A percentile compares a stretch with the other conserved stretches of the same genome.
Evolutionary conservation across 2,329 filamentous ascomycete species (phyloP).

Genomic region (Talaromyces sp.): DNA sequence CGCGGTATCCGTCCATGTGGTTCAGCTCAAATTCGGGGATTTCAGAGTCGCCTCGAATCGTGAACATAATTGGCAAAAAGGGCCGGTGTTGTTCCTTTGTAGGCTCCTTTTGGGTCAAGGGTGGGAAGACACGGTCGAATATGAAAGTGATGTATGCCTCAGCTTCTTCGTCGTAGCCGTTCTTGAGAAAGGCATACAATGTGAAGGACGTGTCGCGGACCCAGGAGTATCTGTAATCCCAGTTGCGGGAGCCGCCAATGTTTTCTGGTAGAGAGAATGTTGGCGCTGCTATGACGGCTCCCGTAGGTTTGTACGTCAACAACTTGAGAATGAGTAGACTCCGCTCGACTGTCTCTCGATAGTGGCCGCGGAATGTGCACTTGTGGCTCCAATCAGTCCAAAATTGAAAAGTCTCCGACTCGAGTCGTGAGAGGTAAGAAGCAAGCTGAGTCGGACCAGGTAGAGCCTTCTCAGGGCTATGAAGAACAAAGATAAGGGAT

Average conservation of each 20-base stretch:
- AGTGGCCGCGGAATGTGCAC: constrained; percentile 67
- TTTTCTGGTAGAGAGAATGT: constrained; percentile 75
- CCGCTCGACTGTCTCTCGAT: constrained; percentile 66
- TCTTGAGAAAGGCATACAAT: constrained; percentile 69
- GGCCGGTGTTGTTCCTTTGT: constrained; percentile 50
- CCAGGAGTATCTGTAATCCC: constrained; percentile 61
- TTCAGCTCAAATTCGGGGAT: constrained; percentile 66
- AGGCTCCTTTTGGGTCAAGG: constrained; percentile 52
- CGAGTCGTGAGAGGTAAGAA: constrained; percentile 56
- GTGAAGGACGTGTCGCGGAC: constrained; percentile 74
- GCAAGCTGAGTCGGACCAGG: constrained; percentile 58
- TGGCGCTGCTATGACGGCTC: constrained; percentile 70
- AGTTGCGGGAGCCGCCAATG: constrained; percentile 60
- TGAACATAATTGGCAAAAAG: constrained; percentile 73
- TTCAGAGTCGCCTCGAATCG: constrained; percentile 69
- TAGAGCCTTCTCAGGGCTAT: constrained; percentile 58
- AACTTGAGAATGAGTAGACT: constrained; percentile 73
- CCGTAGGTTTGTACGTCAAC: constrained; percentile 73
- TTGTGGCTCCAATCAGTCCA: constrained; percentile 72
- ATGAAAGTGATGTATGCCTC: constrained; percentile 78
- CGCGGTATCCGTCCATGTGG: constrained; percentile 69
- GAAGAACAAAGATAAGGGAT: constrained; percentile 64
- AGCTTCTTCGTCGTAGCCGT: constrained; percentile 71
- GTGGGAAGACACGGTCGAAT: constrained; percentile 59
- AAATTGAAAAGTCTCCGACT: constrained; percentile 66